A percentile compares a stretch with the other conserved stretches of the same genome.
These are phyloP conservation scores for Suhomyces taliae DNA, from an alignment of 1,139 yeast species.

Conservation along the genomic window DNA sequence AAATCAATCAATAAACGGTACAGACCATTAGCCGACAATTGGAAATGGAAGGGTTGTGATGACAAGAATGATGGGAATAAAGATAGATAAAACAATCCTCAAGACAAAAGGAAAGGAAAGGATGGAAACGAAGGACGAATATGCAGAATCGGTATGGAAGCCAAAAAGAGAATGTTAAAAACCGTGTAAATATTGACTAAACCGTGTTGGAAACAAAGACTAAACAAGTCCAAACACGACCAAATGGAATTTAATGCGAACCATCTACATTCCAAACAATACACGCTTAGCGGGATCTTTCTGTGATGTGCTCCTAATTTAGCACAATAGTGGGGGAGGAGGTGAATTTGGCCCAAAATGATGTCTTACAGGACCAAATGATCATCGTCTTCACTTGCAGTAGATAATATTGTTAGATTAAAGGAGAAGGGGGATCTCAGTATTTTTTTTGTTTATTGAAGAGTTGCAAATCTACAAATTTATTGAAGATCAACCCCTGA, in stretches of 20 bases:
- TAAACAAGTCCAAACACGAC: constrained; percentile 9
- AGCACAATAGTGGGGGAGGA: not conserved
- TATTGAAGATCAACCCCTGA: too few species aligned
- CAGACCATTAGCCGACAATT: not conserved
- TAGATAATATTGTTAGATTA: not conserved
- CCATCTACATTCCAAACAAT: not conserved
- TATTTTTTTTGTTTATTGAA: not conserved
- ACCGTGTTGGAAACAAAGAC: constrained; percentile 1
- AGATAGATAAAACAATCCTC: not conserved
- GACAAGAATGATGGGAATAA: not conserved
- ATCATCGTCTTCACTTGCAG: not conserved
- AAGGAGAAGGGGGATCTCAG: not conserved
- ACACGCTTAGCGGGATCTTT: not conserved
- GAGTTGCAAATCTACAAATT: not conserved
- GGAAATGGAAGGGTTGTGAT: not conserved
- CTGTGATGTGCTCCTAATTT: constrained; percentile 6
- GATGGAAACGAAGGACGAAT: not conserved
- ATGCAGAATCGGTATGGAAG: constrained; percentile 4
- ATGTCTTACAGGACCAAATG: too few species aligned
- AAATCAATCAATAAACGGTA: not conserved
- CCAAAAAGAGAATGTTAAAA: constrained; percentile 1
- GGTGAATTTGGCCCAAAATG: too few species aligned
- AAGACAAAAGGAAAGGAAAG: not conserved
- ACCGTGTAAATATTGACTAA: constrained; percentile 5
- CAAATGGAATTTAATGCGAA: constrained; percentile 2